Base-by-base conservation (phyloP, 306 rosid species). In the Rosa persica region DNA sequence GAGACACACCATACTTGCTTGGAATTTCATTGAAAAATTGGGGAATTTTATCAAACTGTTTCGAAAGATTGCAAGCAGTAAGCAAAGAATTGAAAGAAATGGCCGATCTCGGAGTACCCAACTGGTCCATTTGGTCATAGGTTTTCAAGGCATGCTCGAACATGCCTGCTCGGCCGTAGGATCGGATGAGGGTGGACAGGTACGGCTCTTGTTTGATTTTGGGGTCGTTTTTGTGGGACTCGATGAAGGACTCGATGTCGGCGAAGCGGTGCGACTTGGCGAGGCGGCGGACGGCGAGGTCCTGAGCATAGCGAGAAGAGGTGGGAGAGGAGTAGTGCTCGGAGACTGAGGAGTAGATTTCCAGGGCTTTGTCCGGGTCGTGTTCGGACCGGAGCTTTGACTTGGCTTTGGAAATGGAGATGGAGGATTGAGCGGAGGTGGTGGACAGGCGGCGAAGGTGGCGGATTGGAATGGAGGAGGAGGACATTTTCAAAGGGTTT, bases 101-200 rank as follows among this genome's bases (percentile, higher is more conserved):
- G 2, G 77, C 80, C 1, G 96, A 83, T 74, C 96, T 83, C 0
- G 92, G 88, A 44, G 92, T 88, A 4, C 92, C 92, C 13, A 89
- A 73, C 39, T 82, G 81, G 38, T 82, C 90, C 96, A 91, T 91
- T 47, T 88, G 86, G 12, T 86, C 81, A 60, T 77, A 88, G 27
- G 89, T 88, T 30, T 70, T 78, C 81, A 84, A 7, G 1, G 96
- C 96, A 25, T 85, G 89, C 12, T 87, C 90, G 66, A 91, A 54
- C 96, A 91, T 86, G 22, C 86, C 84, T 1, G 89, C 90, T 12
- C 81, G 83, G 61, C 93, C 93, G 78, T 91, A 91, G 66, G 96
- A 87, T 38, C 92, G 89, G 51, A 91, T 91, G 76, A 91, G 79
- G 76, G 87, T 74, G 57, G 93, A 87, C 12, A 91, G 34, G 74